Conservation (phyloP, 1,284 basidiomycete species). For the Leccinum colubrinum region DNA sequence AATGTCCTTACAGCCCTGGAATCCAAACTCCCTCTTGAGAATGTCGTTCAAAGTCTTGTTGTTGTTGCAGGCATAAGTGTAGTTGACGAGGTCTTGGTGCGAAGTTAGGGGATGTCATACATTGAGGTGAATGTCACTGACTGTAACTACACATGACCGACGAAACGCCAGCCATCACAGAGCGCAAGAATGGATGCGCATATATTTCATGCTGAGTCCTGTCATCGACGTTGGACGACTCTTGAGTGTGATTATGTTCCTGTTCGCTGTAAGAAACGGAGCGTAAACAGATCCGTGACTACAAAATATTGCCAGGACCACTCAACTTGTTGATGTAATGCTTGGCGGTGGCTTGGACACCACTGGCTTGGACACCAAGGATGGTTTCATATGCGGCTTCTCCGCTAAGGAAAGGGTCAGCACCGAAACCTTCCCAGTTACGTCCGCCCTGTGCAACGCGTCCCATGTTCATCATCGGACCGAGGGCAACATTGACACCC, state of each 20-base stretch:
- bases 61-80: conserved; percentile 55
- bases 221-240: conserved; percentile 60
- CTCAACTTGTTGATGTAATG: conserved; percentile 60
- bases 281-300: background rate
- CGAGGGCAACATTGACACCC: conserved; percentile 64
- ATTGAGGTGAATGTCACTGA: conserved; percentile 24
- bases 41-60: conserved; percentile 51
- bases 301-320: background rate
- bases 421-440: conserved; percentile 72
- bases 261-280: conserved; percentile 40
- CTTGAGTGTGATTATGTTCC: conserved; percentile 37
- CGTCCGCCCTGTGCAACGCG: conserved; percentile 49
- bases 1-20: conserved; percentile 46
- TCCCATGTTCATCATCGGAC: conserved; percentile 61
- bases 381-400: conserved; percentile 62
- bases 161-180: conserved; percentile 54
- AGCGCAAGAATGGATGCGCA: conserved; percentile 51
- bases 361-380: conserved; percentile 60
- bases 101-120: conserved; percentile 5
- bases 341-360: conserved; percentile 66
- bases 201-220: conserved; percentile 63
- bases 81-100: conserved; percentile 39
- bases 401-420: conserved; percentile 65
- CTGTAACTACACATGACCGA: conserved; percentile 78
- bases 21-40: conserved; percentile 58